These are phyloP conservation scores for Ceraceosorus guamensis DNA, from an alignment of 1,284 basidiomycete genomes.

Conservation along the genomic window DNA sequence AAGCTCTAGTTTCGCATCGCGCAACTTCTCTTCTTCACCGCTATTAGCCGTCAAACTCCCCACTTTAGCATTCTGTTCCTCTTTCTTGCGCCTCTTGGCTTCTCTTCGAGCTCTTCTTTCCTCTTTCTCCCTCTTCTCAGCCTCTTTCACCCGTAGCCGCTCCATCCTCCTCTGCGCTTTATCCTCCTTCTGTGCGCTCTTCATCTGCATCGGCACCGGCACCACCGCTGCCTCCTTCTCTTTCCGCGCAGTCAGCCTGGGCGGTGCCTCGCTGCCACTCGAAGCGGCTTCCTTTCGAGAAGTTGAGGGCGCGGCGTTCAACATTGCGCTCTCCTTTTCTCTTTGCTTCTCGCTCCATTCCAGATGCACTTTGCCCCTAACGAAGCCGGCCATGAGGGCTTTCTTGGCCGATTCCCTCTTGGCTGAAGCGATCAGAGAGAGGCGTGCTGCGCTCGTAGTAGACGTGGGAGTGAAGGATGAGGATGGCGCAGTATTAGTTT, in stretches of 20 bases:
- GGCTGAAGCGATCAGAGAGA: slow-evolving; percentile 34
- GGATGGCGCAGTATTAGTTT: neutral
- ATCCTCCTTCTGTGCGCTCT: slow-evolving; percentile 1
- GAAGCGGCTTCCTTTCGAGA: too few species aligned
- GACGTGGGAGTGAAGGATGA: slow-evolving; percentile 6
- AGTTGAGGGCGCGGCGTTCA: too few species aligned
- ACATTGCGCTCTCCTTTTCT: too few species aligned
- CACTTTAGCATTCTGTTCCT: neutral
- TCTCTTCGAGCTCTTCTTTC: slow-evolving; percentile 5
- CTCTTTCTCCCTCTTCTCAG: slow-evolving; percentile 2
- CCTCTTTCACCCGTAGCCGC: neutral
- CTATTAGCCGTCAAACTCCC: neutral
- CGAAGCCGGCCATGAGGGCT: slow-evolving; percentile 41
- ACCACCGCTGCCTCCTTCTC: neutral
- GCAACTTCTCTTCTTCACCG: too few species aligned
- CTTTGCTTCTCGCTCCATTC: too few species aligned
- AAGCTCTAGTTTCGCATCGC: too few species aligned
- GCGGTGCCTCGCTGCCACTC: too few species aligned
- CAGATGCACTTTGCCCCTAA: slow-evolving; percentile 18
- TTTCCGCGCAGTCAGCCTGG: neutral
- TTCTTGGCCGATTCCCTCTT: slow-evolving; percentile 41
- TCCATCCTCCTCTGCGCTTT: neutral
- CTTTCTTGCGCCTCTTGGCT: slow-evolving; percentile 5
- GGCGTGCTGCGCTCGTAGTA: slow-evolving; percentile 5
- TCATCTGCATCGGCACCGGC: neutral